Base-by-base conservation (phyloP, 352 stramenopile species). In the Bremia lactucae region DNA sequence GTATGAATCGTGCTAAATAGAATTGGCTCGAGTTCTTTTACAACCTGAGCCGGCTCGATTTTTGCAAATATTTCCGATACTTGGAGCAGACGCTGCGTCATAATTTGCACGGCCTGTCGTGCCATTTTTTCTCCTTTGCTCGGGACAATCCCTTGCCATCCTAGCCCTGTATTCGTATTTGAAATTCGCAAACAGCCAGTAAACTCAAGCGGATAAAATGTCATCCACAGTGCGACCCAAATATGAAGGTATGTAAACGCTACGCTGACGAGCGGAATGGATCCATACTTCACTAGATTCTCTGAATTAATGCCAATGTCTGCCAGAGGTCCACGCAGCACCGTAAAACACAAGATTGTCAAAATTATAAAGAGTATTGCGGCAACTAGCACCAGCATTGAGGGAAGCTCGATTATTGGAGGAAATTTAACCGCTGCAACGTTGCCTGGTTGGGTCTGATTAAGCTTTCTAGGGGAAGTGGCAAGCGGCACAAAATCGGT, bases 91-190 rank as follows among this genome's bases (percentile, higher is more conserved):
- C 98, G 93, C 11, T 84, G 83, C 15, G 95, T 96, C 64, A 98
- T 95, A 40, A 96, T 87, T 41, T 76, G 68, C 47, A 95, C 92
- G 16, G 83, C 85, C 36, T 94, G 83, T 14, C 86, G 87, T n/a
- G 90, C 91, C 95, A 98, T 98, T 42, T 97, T 95, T 60, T 97
- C 90, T 20, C 85, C 93, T 55, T 98, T 98, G 54, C 87, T 78
- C 1, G 95, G 94, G n/a, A 98, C 93, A 34, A 98, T 97, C 11
- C 95, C 95, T 54, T 98, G 94, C 95, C 95, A 98, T 6, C 95
- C 94, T 3, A 97, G 49, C 6, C 94, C 94, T 49, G 88, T 96
- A 59, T 96, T 90, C 2, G 78, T 94, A 31, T 60, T 53, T 0
- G 78, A 74, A 50, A 89, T 83, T 61, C 94, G 87, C 42, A 95